Base-by-base conservation (phyloP, 805 yeast genomes). In the Yamadazyma phyllophila region DNA sequence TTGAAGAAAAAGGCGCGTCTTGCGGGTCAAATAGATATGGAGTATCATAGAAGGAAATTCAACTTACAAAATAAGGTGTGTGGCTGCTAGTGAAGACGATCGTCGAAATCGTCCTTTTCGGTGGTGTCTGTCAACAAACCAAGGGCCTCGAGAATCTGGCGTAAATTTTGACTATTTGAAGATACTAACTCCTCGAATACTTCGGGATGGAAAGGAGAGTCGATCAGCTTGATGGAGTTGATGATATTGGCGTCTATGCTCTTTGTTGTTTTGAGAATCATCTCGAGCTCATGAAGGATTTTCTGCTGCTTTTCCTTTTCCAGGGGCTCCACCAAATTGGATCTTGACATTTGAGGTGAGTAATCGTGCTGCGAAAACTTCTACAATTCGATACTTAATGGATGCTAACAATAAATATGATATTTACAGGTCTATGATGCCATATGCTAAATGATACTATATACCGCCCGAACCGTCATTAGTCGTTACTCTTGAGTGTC, bases 201-300 rank as follows among this genome's bases (percentile, higher is more conserved):
- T 7, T 29, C 17, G 3, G 41, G 41, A 11, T 9, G 13, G 26
- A 20, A 30, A 10, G 36, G 8, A 5, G 34, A 5, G 16, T 44
- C 39, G 3, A 39, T 26, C 20, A 39, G 32, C 9, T 44, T 40
- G 30, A 65, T 58, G 12, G 68, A 57, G 20, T 52, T 53, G 13
- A 50, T 42, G 9, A 70, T 35, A 45, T 61, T 67, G 14, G 43
- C 44, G 41, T 70, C 60, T 30, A 69, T 67, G 36, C 52, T 54
- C 36, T 60, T 59, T 9, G 61, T 57, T 3, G 75, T 69, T 26
- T 54, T 39, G 10, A 66, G 56, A 11, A 70, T 70, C 59, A 65
- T 50, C 45, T 65, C 59, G 13, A 70, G 57, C 48, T 70, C 73
- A 6, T 56, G 32, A 10, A 70, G 53, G 9, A 69, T 57, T 27